phyloP scores from a whole-genome alignment of 192 early-diverging fungal species.

The Coemansia sp. region DNA sequence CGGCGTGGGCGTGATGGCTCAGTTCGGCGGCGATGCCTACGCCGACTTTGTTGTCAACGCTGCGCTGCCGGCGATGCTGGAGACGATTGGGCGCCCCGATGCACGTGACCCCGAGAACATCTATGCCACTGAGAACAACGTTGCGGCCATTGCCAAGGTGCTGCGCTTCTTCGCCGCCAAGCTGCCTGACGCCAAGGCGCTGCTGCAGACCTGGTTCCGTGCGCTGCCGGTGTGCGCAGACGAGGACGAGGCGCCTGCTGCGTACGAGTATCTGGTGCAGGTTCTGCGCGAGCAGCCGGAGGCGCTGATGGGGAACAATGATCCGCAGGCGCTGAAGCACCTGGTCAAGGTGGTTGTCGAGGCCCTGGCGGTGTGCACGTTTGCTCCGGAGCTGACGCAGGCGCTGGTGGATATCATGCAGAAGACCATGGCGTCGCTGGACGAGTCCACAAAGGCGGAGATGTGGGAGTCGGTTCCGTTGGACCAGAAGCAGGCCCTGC shows the following conservation, averaged over 20 bases:
- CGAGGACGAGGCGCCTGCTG: slow-evolving; percentile 78
- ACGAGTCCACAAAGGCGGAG: slow-evolving; percentile 24
- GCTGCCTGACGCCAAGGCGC: slow-evolving; percentile 61
- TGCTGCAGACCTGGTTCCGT: slow-evolving; percentile 74
- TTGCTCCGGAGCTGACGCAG: slow-evolving; percentile 30
- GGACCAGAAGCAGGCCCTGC: slow-evolving; percentile 51
- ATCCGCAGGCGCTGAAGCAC: slow-evolving; percentile 25
- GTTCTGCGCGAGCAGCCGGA: slow-evolving; percentile 57
- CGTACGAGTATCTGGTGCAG: slow-evolving; percentile 77
- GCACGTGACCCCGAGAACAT: slow-evolving; percentile 74
- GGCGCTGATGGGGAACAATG: slow-evolving; percentile 29
- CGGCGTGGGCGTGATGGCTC: slow-evolving; percentile 88
- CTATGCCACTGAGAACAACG: slow-evolving; percentile 89
- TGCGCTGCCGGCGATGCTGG: slow-evolving; percentile 77
- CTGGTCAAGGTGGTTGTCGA: slow-evolving; percentile 41
- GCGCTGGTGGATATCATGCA: slow-evolving; percentile 32
- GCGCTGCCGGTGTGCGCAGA: slow-evolving; percentile 85
- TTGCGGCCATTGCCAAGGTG: slow-evolving; percentile 92
- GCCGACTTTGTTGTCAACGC: slow-evolving; percentile 65
- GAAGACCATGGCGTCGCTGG: slow-evolving; percentile 28
- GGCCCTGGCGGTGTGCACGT: slow-evolving; percentile 32
- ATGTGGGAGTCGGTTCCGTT: slow-evolving; percentile 47
- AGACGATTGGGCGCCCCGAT: slow-evolving; percentile 64
- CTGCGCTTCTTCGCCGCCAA: slow-evolving; percentile 61
- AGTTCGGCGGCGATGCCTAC: slow-evolving; percentile 84